These are phyloP conservation scores for Eimeria falciformis DNA, from an alignment of 169 alveolate species.

Conservation along the genomic window DNA sequence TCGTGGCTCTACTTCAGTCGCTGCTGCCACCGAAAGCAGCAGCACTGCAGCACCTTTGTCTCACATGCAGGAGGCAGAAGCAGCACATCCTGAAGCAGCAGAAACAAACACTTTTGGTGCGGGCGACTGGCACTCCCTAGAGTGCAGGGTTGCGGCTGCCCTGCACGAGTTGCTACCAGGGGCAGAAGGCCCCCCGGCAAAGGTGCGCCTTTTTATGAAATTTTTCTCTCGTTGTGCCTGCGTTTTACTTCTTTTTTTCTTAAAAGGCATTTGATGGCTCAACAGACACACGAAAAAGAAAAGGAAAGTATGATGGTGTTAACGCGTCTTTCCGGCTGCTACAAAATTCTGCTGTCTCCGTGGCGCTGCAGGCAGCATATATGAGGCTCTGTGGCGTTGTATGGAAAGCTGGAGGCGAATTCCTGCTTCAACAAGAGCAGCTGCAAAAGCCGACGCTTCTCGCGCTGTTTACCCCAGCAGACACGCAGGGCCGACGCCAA, in stretches of 20 bases:
- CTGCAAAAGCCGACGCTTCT: slow-evolving; percentile 20
- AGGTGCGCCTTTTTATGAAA: background rate
- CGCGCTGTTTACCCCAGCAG: slow-evolving; percentile 52
- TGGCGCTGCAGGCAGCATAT: slow-evolving; percentile 65
- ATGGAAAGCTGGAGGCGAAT: background rate
- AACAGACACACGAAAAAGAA: too few species aligned
- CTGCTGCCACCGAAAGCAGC: background rate
- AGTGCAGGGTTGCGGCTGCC: slow-evolving; percentile 39
- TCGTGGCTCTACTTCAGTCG: background rate
- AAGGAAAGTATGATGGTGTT: too few species aligned
- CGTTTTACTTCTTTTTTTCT: too few species aligned
- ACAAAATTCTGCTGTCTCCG: too few species aligned
- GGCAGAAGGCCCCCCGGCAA: slow-evolving; percentile 63
- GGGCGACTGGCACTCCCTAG: slow-evolving; percentile 62
- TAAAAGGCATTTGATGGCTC: too few species aligned
- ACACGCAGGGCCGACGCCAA: slow-evolving; percentile 59
- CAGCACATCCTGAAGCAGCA: slow-evolving; percentile 4
- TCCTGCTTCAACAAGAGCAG: slow-evolving; percentile 31
- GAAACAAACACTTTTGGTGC: background rate
- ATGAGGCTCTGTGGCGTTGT: slow-evolving; percentile 54
- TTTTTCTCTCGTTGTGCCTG: background rate
- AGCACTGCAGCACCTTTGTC: background rate
- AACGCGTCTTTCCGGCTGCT: too few species aligned
- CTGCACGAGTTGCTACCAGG: slow-evolving; percentile 27
- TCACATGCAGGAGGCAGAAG: background rate